A percentile compares a stretch with the other conserved stretches of the same genome.
phyloP scores from a whole-genome alignment of 495 filamentous ascomycete species.

The Physcia stellaris region DNA sequence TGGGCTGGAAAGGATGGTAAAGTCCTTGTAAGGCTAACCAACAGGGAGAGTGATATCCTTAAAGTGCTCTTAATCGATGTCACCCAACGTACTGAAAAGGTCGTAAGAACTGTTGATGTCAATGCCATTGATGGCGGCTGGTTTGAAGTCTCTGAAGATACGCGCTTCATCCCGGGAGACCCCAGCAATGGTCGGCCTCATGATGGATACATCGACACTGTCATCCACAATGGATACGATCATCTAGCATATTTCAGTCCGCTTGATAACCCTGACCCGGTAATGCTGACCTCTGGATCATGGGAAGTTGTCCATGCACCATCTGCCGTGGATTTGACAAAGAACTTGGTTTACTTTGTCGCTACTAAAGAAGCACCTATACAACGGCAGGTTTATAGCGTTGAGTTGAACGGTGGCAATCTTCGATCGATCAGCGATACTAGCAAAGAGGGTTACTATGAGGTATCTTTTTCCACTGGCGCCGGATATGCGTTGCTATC shows the following conservation, averaged over 20 bases:
- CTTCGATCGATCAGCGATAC: conserved; percentile 61
- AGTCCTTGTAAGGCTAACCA: conserved; percentile 79
- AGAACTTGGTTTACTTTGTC: conserved; percentile 81
- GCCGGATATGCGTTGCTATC: conserved; percentile 69
- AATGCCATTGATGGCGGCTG: conserved; percentile 80
- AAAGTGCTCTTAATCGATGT: conserved; percentile 81
- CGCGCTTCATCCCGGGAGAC: conserved; percentile 76
- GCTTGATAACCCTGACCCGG: conserved; percentile 62
- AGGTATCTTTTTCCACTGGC: conserved; percentile 70
- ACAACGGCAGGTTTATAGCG: conserved; percentile 80
- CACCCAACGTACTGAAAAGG: conserved; percentile 54
- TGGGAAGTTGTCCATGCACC: conserved; percentile 92
- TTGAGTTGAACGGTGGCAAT: conserved; percentile 64
- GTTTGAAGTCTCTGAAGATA: conserved; percentile 88
- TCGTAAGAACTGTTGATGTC: conserved; percentile 66
- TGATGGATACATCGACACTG: conserved; percentile 86
- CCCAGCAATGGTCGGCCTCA: conserved; percentile 58
- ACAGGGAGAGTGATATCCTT: conserved; percentile 82
- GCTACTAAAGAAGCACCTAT: conserved; percentile 77
- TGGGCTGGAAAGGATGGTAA: conserved; percentile 68
- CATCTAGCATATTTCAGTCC: conserved; percentile 94
- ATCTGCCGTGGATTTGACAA: conserved; percentile 70
- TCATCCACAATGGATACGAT: conserved; percentile 77
- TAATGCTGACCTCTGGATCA: conserved; percentile 72
- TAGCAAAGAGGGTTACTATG: conserved; percentile 67